Evolutionary conservation across 1,284 basidiomycete genomes (phyloP), one percentile per base, ranked within the genome.

Genomic region (Apiotrichum mycotoxinovorans): DNA sequence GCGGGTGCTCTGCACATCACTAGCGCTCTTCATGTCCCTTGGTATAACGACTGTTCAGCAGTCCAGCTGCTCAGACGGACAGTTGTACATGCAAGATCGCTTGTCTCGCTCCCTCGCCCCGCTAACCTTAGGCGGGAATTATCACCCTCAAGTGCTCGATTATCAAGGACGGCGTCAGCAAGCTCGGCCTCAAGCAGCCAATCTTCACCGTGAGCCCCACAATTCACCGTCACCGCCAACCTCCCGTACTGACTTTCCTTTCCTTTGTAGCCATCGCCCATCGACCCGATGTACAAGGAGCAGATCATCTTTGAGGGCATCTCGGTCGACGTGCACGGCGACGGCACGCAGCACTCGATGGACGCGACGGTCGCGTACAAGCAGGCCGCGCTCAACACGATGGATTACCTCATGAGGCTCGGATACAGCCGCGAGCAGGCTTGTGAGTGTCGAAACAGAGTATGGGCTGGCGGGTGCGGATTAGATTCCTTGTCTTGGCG

Each of bases 371-470:
- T 60, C 5, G 56, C 87, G 3, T 88, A 86, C 71, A 88, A 88
- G 71, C 85, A 87, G 70, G 87, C 88, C 14, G 86, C 87, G 0
- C 74, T 88, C 52, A 88, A 88, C 63, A 82, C 85, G 5, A 89
- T 90, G 60, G 81, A 83, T 9, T 90, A 89, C 71, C 76, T 89
- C 37, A 79, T 58, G 40, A 66, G 69, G 41, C 63, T 77, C 30
- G 77, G 77, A 14, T 79, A 75, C 62, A 74, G 71, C 0, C 61
- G 71, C n/a, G 76, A 84, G 79, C 89, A 89, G 80, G 85, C 66
- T 82, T 84, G 88, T 58, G 48, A 50, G 56, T 58, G 14, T 2
- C 20, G 25, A 12, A 18, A 10, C 12, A 38, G 22, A 35, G 17
- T 23, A 20, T 23, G 23, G 22, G n/a, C n/a, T n/a, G n/a, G n/a